Evolutionary conservation across 208 protist species (phyloP), one percentile per base, ranked within the genome.

Genomic region (Strigomonas culicis): DNA sequence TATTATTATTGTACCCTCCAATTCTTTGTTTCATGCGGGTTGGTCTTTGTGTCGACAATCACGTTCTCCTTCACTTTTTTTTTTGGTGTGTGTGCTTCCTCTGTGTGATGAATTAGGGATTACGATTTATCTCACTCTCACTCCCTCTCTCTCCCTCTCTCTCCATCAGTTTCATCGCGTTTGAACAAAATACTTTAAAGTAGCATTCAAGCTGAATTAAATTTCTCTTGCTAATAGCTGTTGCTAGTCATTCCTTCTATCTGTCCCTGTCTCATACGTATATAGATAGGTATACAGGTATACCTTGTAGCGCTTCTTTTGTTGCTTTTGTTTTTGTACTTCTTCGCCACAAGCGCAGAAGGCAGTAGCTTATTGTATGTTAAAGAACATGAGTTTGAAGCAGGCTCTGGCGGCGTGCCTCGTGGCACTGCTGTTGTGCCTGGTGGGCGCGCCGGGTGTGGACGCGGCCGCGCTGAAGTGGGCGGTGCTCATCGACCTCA

Each of bases 401-500:
- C 34, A 39, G 34, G 7, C 10, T 4, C 34, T 39, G 34, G 34
- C 10, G 34, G 34, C 34, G 7, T 39, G 34, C 34, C 7, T 51
- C 4, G 46, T 15, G 46, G 22, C 46, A 21, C 7, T 39, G 34
- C 34, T 39, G 7, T 10, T 39, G 34, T 39, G 34, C 34, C 34
- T 39, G 7, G 34, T 39, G 34, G 10, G 34, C 34, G 34, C 34
- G 10, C n/a, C 47, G 4, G 55, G 3, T 4, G 30, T 21, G 24
- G 55, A 60, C 6, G 22, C 39, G 19, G 39, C 55, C n/a, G 44
- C 72, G 30, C 47, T 80, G 7, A 66, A 75, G 41, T 83, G 80
- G 72, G 80, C 74, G 1, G 61, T 89, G n/a, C 56, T 93, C 30
- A 63, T 81, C 44, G 79, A 90, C 52, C 71, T 88, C 27, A 77